Evolutionary conservation across 2,329 filamentous ascomycete genomes (phyloP).

Genomic region (Torrubiellomyces zombiae): DNA sequence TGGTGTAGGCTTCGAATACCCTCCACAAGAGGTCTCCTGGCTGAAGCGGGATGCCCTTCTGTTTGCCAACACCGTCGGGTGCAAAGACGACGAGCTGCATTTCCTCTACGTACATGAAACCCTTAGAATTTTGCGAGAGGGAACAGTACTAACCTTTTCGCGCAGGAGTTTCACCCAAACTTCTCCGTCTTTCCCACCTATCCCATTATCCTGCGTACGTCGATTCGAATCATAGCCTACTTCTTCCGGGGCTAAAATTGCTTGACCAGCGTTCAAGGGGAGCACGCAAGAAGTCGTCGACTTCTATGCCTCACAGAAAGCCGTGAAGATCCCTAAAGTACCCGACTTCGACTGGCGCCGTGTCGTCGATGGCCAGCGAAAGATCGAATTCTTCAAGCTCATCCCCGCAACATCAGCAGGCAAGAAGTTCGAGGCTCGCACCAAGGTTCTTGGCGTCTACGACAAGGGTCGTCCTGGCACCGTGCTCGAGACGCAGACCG

Average conservation of each 20-base stretch:
- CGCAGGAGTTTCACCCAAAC: conserved; percentile 67
- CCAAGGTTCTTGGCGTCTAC: conserved; percentile 69
- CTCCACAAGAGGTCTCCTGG: conserved; percentile 62
- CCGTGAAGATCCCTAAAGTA: conserved; percentile 53
- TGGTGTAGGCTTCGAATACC: conserved; percentile 65
- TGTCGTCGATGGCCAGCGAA: conserved; percentile 72
- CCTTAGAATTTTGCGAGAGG: neutral
- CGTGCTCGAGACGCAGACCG: conserved; percentile 64
- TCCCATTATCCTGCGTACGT: conserved; percentile 57
- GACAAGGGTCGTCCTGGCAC: conserved; percentile 77
- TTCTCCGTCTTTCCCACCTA: conserved; percentile 86
- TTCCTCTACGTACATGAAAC: conserved; percentile 62
- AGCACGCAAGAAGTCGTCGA: conserved; percentile 61
- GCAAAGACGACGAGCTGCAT: conserved; percentile 73
- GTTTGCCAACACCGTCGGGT: conserved; percentile 81
- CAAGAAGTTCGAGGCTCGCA: conserved; percentile 57
- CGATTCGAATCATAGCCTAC: neutral
- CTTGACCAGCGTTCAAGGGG: conserved; percentile 55
- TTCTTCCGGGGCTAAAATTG: neutral
- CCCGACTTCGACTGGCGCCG: conserved; percentile 60
- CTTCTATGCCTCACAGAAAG: conserved; percentile 59
- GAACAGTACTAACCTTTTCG: neutral
- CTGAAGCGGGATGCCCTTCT: conserved; percentile 75
- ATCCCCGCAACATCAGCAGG: conserved; percentile 58
- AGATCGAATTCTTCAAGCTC: conserved; percentile 59